A percentile compares a stretch with the other conserved stretches of the same genome.
phyloP scores from a whole-genome alignment of 768 basidiomycete genomes.

The Leccinum disarticulatum region DNA sequence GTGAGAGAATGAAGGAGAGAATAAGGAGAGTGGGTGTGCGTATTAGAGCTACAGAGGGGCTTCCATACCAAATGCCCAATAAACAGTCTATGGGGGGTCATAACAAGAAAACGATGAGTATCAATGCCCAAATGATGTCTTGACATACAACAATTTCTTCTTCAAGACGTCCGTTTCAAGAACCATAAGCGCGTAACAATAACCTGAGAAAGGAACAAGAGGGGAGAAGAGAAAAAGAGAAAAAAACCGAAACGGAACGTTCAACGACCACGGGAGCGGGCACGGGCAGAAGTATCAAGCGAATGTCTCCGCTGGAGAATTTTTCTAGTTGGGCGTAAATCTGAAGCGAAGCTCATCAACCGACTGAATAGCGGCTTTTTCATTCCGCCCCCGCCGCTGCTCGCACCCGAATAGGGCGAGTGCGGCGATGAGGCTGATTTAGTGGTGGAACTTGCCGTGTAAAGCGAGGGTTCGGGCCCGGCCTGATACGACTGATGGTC shows the following conservation, averaged over 20 bases:
- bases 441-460: slow-evolving; percentile 57
- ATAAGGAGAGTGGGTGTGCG: slow-evolving; percentile 24
- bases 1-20: too few species aligned
- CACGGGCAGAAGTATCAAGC: slow-evolving; percentile 32
- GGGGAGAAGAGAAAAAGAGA: not conserved
- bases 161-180: slow-evolving; percentile 2
- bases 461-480: slow-evolving; percentile 49
- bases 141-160: slow-evolving; percentile 8
- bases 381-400: slow-evolving; percentile 27
- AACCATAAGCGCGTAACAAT: slow-evolving; percentile 9
- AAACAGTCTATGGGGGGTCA: slow-evolving; percentile 24
- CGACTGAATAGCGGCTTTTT: slow-evolving; percentile 66
- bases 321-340: slow-evolving; percentile 41
- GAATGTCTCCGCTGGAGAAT: slow-evolving; percentile 54
- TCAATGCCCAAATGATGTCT: slow-evolving; percentile 5
- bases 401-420: slow-evolving; percentile 33
- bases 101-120: slow-evolving; percentile 8
- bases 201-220: slow-evolving; percentile 1
- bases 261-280: slow-evolving; percentile 25
- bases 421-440: slow-evolving; percentile 55
- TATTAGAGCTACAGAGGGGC: slow-evolving; percentile 31
- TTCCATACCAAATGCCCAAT: slow-evolving; percentile 20
- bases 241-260: not conserved
- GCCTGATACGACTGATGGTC: slow-evolving; percentile 37
- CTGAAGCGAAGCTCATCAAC: slow-evolving; percentile 51